Percentiles rank a stretch among this genome's conserved stretches.
Conservation (phyloP, 257 asterid genomes). For the Thymus mandschuricus region DNA sequence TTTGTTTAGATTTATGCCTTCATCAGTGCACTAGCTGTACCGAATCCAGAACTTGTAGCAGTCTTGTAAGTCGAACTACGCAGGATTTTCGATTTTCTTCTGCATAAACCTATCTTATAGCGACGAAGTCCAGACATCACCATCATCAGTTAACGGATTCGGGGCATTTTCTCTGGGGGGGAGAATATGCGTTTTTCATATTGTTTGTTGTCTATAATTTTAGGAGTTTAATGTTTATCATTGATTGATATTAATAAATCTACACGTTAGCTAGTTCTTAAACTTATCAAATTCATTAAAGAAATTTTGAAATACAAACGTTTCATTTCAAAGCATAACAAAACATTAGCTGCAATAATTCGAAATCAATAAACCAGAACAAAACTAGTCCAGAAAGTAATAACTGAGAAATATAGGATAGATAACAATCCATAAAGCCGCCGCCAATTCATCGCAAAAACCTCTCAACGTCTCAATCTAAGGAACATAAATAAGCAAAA, state of each 20-base stretch:
- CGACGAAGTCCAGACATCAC: neutral
- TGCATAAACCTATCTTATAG: neutral
- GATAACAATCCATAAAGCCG: neutral
- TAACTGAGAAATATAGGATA: neutral
- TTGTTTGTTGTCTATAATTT: neutral
- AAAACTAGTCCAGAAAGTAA: neutral
- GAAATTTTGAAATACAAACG: too few species aligned
- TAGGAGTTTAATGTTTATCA: neutral
- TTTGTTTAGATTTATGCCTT: too few species aligned
- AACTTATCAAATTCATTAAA: too few species aligned
- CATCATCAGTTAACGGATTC: neutral
- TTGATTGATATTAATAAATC: neutral
- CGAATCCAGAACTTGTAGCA: too few species aligned
- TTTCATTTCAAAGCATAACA: too few species aligned
- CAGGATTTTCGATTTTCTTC: neutral
- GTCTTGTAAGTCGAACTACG: neutral
- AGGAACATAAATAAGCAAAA: neutral
- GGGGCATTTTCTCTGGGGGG: neutral
- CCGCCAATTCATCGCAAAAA: neutral
- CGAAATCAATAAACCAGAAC: too few species aligned
- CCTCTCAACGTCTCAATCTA: neutral
- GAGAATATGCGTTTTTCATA: neutral
- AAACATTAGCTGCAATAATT: too few species aligned
- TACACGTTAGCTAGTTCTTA: too few species aligned
- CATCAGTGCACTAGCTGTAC: too few species aligned